Percentiles rank a stretch among this genome's conserved stretches.
Evolutionary conservation across 352 stramenopile genomes (phyloP).

Genomic region (Pythium grandisporangium): DNA sequence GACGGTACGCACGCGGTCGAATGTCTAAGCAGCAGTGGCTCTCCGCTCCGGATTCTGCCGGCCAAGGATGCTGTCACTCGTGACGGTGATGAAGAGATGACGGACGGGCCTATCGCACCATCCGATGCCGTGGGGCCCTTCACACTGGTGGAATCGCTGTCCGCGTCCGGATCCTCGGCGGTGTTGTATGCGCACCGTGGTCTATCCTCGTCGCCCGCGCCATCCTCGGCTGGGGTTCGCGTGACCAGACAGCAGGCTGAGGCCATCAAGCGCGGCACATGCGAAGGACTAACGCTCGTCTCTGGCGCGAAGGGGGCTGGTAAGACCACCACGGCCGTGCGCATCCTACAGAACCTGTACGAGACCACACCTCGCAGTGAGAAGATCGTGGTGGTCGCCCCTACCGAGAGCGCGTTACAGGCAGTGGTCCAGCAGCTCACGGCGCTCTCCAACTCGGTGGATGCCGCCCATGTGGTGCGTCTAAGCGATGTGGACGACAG

Average conservation of each 20-base stretch:
- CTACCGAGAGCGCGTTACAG: conserved; percentile 94
- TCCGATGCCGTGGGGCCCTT: conserved; percentile 38
- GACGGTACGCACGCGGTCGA: conserved; percentile 38
- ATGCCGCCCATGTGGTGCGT: conserved; percentile 85
- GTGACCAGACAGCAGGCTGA: conserved; percentile 91
- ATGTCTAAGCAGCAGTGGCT: too few relatives aligned
- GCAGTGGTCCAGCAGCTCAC: conserved; percentile 94
- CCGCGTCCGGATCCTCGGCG: conserved; percentile 14
- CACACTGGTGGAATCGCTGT: conserved; percentile 37
- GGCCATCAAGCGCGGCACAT: conserved; percentile 89
- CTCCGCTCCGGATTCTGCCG: too few relatives aligned
- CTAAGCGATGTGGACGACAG: too few relatives aligned
- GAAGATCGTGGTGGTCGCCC: conserved; percentile 92
- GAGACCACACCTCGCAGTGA: conserved; percentile 66
- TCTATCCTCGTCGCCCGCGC: not conserved
- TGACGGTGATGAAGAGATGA: too few relatives aligned
- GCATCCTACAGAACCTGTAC: conserved; percentile 93
- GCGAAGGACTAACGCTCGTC: conserved; percentile 91
- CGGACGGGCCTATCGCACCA: conserved; percentile 14
- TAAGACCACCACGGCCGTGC: conserved; percentile 94
- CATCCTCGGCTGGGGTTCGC: conserved; percentile 21
- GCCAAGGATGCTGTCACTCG: too few relatives aligned
- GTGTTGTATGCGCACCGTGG: conserved; percentile 24
- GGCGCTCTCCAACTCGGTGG: conserved; percentile 59
- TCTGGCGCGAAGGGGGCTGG: conserved; percentile 89